Base-by-base conservation (phyloP, 78 protist species). In the Chrysochromulina parva region DNA sequence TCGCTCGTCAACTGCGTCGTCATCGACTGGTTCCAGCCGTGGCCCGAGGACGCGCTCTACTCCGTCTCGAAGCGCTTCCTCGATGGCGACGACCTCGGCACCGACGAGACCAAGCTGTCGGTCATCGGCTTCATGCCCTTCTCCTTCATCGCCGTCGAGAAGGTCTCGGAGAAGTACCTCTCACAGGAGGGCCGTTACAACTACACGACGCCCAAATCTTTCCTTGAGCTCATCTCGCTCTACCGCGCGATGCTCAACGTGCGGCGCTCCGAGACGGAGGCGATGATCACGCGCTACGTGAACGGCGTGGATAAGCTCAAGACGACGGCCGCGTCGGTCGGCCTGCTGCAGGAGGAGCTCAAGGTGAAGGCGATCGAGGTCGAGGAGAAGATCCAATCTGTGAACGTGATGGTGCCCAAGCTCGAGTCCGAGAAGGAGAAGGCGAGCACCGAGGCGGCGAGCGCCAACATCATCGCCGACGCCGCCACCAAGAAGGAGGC, bases 121-220 rank as follows among this genome's bases (percentile, higher is more conserved):
- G 52, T 69, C 24, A 28, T 6, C 78, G 9, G 2, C 52, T 69
- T 69, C 78, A 69, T 69, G 78, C 78, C 78, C 52, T 69, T 14
- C 52, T 69, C 78, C 24, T 69, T 69, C 95, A 0, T 26, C 6
- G 22, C 85, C 0, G 92, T 90, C 26, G 90, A 93, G 60, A 88
- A 76, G 66, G 38, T 74, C 38, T 57, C 66, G n/a, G 74, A 1
- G 53, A n/a, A 26, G 20, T 93, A 73, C 60, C 50, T 74, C 52
- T 66, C 2, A 54, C 47, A 22, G 48, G 92, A 93, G 65, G 28
- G 90, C 7, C 73, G 96, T 2, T n/a, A 95, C 94, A 93, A 84
- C 84, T 96, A 95, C 93, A 96, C 97, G 60, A 97, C 98, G n/a
- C 98, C 98, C 20, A 96, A 96, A 86, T 48, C 89, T 14, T 97